Evolutionary conservation across 768 basidiomycete species (phyloP), one percentile per base, ranked within the genome.

Genomic region (Kwoniella sp.): DNA sequence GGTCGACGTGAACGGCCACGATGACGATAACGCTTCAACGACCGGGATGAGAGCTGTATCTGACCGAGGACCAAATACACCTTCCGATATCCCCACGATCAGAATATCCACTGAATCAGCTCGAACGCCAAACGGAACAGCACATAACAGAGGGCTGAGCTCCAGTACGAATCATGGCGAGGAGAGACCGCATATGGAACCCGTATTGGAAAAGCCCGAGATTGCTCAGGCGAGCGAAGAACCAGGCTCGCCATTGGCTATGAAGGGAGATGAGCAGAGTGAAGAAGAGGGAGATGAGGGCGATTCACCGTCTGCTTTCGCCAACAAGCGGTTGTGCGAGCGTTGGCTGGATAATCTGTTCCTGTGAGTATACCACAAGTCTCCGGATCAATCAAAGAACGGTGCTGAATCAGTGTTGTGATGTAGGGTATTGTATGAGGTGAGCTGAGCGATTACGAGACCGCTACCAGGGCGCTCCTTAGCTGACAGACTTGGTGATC

Each of bases 341-440:
- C 84, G 95, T 54, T 98, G 96, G 96, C 83, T 99, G 51, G 74
- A 97, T 77, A 98, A 98, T 70, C 79, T 98, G 64, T 99, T 76
- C 53, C 63, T 76, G 71, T 72, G 54, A 52, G 69, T 69, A n/a
- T n/a, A n/a, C n/a, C n/a, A n/a, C n/a, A n/a, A n/a, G n/a, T n/a
- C n/a, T n/a, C n/a, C n/a, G n/a, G n/a, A n/a, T n/a, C n/a, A n/a
- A n/a, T n/a, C n/a, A n/a, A n/a, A n/a, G n/a, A n/a, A n/a, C n/a
- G n/a, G 40, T 25, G 40, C 25, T 55, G 22, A 29, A n/a, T n/a
- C n/a, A n/a, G n/a, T n/a, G n/a, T n/a, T n/a, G n/a, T n/a, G n/a
- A n/a, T n/a, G n/a, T n/a, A 97, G 96, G 92, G 93, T 97, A 2
- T 82, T 99, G 4, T 97, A 97, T 76, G 94, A 98, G 86, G 93